Evolutionary conservation across 495 filamentous ascomycete species (phyloP).

Genomic region (Podospora pseudoanserina): DNA sequence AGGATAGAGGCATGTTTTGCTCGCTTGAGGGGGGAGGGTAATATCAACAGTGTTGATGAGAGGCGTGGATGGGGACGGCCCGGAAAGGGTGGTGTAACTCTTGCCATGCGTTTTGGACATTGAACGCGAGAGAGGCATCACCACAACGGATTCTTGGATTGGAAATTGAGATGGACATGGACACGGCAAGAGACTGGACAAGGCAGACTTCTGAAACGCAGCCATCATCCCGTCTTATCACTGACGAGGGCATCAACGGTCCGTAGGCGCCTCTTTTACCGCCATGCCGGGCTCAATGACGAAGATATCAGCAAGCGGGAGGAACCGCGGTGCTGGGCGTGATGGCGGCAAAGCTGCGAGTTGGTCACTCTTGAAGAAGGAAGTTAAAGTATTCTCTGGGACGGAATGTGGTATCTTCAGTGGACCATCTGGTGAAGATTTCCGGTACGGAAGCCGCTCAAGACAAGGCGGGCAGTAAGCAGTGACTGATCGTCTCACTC

Average conservation of each 20-base stretch:
- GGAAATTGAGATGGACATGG: no score
- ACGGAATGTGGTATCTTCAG: background rate
- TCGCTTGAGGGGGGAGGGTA: background rate
- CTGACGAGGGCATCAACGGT: no score
- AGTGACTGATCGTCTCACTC: background rate
- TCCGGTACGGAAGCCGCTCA: background rate
- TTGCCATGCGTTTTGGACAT: background rate
- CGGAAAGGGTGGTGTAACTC: background rate
- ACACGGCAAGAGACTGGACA: background rate
- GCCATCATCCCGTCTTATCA: no score
- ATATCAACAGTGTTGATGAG: background rate
- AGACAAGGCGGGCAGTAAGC: background rate
- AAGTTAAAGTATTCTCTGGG: no score
- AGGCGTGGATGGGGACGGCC: slow-evolving; percentile 2
- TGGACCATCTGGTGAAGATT: background rate
- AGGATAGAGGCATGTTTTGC: background rate
- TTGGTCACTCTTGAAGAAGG: no score
- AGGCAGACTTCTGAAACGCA: background rate
- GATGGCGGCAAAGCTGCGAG: no score
- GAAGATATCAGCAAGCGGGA: no score
- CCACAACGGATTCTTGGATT: no score
- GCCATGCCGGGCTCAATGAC: no score
- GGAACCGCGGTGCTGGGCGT: no score
- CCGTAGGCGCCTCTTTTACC: no score
- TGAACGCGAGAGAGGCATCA: background rate